phyloP scores from a whole-genome alignment of 768 basidiomycete genomes.

The Pisolithus sp. region DNA sequence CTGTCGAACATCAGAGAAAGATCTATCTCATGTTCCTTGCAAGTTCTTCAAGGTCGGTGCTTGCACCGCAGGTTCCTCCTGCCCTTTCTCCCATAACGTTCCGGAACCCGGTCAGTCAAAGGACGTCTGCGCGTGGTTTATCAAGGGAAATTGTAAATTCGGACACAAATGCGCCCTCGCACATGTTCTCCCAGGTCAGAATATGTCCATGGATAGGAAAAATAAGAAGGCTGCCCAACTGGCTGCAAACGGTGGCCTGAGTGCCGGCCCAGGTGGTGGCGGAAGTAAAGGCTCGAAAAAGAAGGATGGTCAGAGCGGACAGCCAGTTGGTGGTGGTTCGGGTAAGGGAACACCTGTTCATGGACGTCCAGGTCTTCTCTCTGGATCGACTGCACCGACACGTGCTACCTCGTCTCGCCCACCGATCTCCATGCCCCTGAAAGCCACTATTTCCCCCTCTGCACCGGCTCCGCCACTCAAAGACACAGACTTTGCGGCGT shows the following conservation, averaged over 20 bases:
- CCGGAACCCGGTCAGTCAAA: conserved; percentile 74
- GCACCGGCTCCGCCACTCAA: conserved; percentile 74
- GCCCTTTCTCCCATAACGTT: conserved; percentile 85
- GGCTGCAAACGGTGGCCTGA: conserved; percentile 43
- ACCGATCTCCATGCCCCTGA: conserved; percentile 62
- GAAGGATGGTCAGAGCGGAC: conserved; percentile 27
- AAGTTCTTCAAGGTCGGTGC: conserved; percentile 94
- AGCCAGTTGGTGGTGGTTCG: conserved; percentile 11
- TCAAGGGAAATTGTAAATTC: conserved; percentile 89
- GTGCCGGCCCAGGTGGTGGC: conserved; percentile 17
- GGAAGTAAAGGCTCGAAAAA: conserved; percentile 31
- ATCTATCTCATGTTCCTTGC: conserved; percentile 94
- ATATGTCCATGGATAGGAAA: conserved; percentile 93
- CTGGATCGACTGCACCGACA: conserved; percentile 67
- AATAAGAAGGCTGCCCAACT: conserved; percentile 90
- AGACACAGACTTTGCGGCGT: conserved; percentile 68
- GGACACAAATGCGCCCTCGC: conserved; percentile 86
- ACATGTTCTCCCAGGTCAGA: conserved; percentile 90
- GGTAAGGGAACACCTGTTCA: conserved; percentile 6
- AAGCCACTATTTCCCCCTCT: conserved; percentile 67
- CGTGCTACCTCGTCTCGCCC: conserved; percentile 46
- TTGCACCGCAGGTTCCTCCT: conserved; percentile 89
- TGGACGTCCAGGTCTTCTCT: conserved; percentile 22
- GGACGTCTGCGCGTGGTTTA: conserved; percentile 82
- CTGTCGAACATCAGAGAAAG: conserved; percentile 49